Evolutionary conservation across 768 basidiomycete genomes (phyloP).

Genomic region (Leccinum variicolor): DNA sequence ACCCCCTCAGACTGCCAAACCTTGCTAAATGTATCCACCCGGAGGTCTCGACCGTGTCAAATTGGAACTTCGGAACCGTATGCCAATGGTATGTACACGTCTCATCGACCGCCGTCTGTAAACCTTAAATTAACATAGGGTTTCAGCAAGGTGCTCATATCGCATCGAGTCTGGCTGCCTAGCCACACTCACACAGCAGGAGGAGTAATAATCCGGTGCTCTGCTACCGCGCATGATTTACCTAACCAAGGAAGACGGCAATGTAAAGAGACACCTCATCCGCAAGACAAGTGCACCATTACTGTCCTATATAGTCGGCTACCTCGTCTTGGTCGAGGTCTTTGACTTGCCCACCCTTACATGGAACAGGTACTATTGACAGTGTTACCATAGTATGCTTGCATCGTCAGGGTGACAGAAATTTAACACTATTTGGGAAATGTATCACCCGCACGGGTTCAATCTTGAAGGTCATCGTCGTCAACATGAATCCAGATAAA

Average conservation of each 20-base stretch:
- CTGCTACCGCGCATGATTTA: not conserved
- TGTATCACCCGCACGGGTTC: not conserved
- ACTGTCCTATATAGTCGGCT: not conserved
- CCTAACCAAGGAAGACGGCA: not conserved
- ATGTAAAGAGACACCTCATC: not conserved
- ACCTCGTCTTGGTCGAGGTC: not conserved
- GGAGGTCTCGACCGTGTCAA: not conserved
- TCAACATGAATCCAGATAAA: not conserved
- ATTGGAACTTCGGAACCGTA: not conserved
- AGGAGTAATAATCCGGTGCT: not conserved
- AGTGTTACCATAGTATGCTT: not conserved
- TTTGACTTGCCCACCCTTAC: not conserved
- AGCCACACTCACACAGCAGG: not conserved
- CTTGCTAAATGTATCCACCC: too few species aligned
- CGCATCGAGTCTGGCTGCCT: not conserved
- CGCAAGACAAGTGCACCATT: not conserved
- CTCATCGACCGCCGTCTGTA: too few species aligned
- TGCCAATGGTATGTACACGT: too few species aligned
- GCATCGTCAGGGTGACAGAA: not conserved
- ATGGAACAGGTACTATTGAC: not conserved
- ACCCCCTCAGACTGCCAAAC: too few species aligned
- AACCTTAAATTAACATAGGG: too few species aligned
- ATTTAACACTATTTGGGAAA: not conserved
- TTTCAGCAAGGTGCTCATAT: not conserved
- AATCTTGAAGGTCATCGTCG: not conserved